These are phyloP conservation scores for Plectosphaerella cucumerina DNA, from an alignment of 2,329 filamentous ascomycete genomes.

Conservation along the genomic window DNA sequence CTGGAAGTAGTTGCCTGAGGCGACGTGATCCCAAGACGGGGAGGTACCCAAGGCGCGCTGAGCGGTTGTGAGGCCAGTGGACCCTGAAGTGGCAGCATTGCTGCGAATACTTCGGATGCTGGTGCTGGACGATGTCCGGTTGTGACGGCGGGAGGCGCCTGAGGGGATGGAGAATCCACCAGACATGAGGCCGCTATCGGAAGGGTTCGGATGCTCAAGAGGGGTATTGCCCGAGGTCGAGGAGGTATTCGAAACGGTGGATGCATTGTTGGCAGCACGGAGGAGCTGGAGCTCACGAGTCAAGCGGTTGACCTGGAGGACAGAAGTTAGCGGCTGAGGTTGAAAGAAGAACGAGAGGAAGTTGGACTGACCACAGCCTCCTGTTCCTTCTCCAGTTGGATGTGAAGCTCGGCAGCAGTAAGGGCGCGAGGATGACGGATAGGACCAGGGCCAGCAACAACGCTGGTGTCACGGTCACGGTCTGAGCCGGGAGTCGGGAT, in stretches of 20 bases:
- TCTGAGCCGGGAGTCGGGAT: slow-evolving; percentile 20
- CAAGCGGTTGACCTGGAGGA: slow-evolving; percentile 76
- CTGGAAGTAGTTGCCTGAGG: slow-evolving; percentile 44
- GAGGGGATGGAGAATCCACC: slow-evolving; percentile 55
- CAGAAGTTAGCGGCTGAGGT: slow-evolving; percentile 5
- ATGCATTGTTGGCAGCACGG: slow-evolving; percentile 66
- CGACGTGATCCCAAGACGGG: slow-evolving; percentile 35
- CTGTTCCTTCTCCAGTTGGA: slow-evolving; percentile 90
- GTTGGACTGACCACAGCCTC: slow-evolving; percentile 73
- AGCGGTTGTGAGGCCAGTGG: slow-evolving; percentile 43
- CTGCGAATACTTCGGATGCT: slow-evolving; percentile 49
- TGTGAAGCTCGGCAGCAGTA: slow-evolving; percentile 83
- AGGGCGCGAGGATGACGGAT: slow-evolving; percentile 82
- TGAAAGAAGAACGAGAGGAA: background rate
- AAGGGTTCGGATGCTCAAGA: slow-evolving; percentile 33
- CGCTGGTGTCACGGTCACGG: slow-evolving; percentile 28
- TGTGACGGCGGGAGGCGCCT: slow-evolving; percentile 45
- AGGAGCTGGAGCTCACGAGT: slow-evolving; percentile 83
- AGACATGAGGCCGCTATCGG: slow-evolving; percentile 50
- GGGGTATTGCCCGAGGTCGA: slow-evolving; percentile 52
- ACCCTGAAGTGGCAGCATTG: slow-evolving; percentile 38
- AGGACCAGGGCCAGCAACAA: slow-evolving; percentile 62
- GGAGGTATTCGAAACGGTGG: slow-evolving; percentile 61
- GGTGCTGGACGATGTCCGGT: slow-evolving; percentile 55
- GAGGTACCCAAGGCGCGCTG: slow-evolving; percentile 43